phyloP scores from a whole-genome alignment of 2,329 filamentous ascomycete genomes.

The Cladosporium sp. region DNA sequence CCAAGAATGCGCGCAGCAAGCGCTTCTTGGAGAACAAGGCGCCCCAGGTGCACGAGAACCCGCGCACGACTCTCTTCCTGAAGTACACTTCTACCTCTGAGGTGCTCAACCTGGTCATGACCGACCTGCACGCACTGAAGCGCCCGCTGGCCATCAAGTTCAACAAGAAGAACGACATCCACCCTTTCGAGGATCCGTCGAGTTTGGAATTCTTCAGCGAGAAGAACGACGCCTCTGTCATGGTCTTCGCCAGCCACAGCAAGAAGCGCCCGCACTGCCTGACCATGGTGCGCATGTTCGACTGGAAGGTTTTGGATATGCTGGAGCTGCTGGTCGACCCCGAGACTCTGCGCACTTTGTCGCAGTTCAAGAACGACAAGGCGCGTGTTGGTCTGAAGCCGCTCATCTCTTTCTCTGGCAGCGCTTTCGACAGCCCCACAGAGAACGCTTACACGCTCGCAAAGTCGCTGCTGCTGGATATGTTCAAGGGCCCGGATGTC shows the following conservation, averaged over 20 bases:
- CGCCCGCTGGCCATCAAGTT: constrained; percentile 83
- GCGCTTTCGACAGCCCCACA: constrained; percentile 76
- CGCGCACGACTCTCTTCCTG: constrained; percentile 84
- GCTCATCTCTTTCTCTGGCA: constrained; percentile 84
- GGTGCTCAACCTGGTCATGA: constrained; percentile 73
- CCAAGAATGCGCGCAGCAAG: constrained; percentile 83
- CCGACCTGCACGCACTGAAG: constrained; percentile 78
- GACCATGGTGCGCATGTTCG: constrained; percentile 76
- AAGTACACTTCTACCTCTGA: constrained; percentile 81
- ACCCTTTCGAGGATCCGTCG: constrained; percentile 84
- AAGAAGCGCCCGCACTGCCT: constrained; percentile 95
- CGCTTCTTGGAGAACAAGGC: constrained; percentile 89
- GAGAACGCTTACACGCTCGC: constrained; percentile 74
- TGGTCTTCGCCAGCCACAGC: constrained; percentile 76
- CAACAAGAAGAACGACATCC: constrained; percentile 92
- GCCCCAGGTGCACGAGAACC: constrained; percentile 81
- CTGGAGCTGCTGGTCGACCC: constrained; percentile 79
- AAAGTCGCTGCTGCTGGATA: constrained; percentile 81
- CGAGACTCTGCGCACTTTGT: constrained; percentile 61
- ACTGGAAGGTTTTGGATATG: constrained; percentile 89
- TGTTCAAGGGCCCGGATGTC: constrained; percentile 78
- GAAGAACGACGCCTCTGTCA: constrained; percentile 87
- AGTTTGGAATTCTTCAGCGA: constrained; percentile 92
- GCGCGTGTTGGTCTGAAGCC: constrained; percentile 74
- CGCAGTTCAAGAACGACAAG: constrained; percentile 63